Evolutionary conservation across 495 filamentous ascomycete genomes (phyloP), one percentile per base, ranked within the genome.

Genomic region (Lasiosphaeris hirsuta): DNA sequence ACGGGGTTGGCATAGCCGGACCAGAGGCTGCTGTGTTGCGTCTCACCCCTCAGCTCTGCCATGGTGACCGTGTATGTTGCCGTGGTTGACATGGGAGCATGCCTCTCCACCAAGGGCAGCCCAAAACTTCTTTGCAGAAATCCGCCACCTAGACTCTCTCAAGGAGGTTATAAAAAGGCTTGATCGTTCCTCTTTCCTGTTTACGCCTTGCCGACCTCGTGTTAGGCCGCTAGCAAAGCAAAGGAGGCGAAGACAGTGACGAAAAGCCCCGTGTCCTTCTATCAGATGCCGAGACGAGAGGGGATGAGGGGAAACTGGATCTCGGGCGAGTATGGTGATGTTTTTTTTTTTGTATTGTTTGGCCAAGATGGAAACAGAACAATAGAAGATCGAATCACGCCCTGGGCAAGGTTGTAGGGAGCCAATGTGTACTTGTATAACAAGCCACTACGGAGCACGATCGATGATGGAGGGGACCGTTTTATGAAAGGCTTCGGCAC

Each of bases 1-100:
- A 77, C 73, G 48, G 77, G 73, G 56, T 69, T 72, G 59, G 72
- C 74, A 71, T 80, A 80, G 69, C 71, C 75, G 68, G 76, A 73
- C 77, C 77, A 80, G 58, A 78, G 63, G 69, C 67, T 73, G 61
- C 70, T 71, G 67, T 78, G 76, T 63, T 72, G 69, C 62, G 76
- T 68, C 69, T 80, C 77, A 63, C 66, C 69, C 74, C 76, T 80
- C 73, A 80, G 67, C 70, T 80, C 77, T 78, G 77, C 74, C 77
- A 80, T 80, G 69, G 72, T 75, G 66, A 73, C 74, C 75, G 75
- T 73, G 64, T 79, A 78, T 58, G 76, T 78, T 58, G 75, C 73
- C 71, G 77, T 78, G 69, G 77, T 71, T 70, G 76, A 77, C 76
- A 80, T 80, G 76, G 69, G 71, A 73, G 56, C 71, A 69, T 75